phyloP scores from a whole-genome alignment of 2,329 filamentous ascomycete genomes.

The Atkinsonella hypoxylon region DNA sequence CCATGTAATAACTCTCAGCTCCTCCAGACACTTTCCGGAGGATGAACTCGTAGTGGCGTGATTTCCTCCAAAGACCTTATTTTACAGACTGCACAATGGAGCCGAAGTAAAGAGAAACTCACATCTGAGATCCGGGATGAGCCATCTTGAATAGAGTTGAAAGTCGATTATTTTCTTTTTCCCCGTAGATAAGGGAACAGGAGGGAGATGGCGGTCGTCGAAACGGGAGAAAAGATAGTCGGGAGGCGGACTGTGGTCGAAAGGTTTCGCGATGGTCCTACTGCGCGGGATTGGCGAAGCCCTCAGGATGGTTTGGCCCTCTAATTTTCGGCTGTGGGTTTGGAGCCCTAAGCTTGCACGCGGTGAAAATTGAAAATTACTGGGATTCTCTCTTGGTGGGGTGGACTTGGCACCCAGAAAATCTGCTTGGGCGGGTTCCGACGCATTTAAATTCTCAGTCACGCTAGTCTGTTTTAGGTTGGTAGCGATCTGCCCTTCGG shows the following conservation, averaged over 20 bases:
- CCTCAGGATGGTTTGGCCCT: slow-evolving; percentile 4
- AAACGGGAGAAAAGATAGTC: slow-evolving; percentile 6
- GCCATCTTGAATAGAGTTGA: slow-evolving; percentile 39
- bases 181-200: slow-evolving; percentile 16
- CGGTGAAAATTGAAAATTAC: neutral
- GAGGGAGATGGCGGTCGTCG: slow-evolving; percentile 17
- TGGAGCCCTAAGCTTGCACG: slow-evolving; percentile 17
- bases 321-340: slow-evolving; percentile 17
- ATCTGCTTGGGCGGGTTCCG: slow-evolving; percentile 12
- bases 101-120: slow-evolving; percentile 22
- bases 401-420: slow-evolving; percentile 5
- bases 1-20: neutral
- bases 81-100: neutral
- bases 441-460: neutral
- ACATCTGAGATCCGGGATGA: slow-evolving; percentile 51
- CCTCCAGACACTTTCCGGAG: neutral
- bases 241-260: slow-evolving; percentile 6
- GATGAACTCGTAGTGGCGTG: neutral
- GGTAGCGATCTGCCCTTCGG: neutral
- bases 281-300: slow-evolving; percentile 4
- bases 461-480: slow-evolving; percentile 4
- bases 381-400: neutral
- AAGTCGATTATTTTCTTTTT: slow-evolving; percentile 9
- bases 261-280: slow-evolving; percentile 8
- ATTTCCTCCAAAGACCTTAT: too few species aligned